Evolutionary conservation across 257 asterid genomes (phyloP).

Genomic region (Echium plantagineum): DNA sequence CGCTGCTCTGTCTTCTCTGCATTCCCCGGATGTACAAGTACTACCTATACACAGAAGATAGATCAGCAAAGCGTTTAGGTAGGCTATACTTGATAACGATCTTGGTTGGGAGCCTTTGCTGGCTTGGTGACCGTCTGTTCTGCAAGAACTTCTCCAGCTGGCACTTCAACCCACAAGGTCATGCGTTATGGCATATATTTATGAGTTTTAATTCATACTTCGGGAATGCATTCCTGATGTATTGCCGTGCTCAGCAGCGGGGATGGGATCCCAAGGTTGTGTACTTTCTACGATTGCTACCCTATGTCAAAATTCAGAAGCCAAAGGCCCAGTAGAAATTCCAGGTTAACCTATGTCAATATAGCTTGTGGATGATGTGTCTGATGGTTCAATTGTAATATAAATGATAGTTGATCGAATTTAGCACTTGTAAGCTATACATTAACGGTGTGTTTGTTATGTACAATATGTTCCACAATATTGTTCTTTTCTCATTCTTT

Average conservation of each 20-base stretch:
- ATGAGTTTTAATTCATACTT: constrained; percentile 82
- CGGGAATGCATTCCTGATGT: constrained; percentile 82
- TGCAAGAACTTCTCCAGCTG: constrained; percentile 13
- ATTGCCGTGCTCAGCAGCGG: constrained; percentile 90
- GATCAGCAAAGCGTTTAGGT: constrained; percentile 61
- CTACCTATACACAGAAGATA: constrained; percentile 70
- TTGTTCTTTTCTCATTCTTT: too few relatives aligned
- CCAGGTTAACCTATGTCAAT: not conserved
- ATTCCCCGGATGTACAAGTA: constrained; percentile 88
- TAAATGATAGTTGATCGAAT: too few relatives aligned
- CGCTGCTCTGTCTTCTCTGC: constrained; percentile 82
- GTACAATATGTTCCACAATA: too few relatives aligned
- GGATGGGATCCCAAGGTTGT: constrained; percentile 73
- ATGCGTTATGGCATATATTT: too few relatives aligned
- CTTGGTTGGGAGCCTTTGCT: constrained; percentile 43
- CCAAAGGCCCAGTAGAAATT: constrained; percentile 58
- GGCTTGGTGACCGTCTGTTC: constrained; percentile 61
- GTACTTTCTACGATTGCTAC: constrained; percentile 49
- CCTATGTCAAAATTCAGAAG: constrained; percentile 73
- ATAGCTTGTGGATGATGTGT: constrained; percentile 13
- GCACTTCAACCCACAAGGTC: too few relatives aligned
- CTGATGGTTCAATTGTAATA: too few relatives aligned
- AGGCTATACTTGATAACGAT: constrained; percentile 56
- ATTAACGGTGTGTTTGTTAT: too few relatives aligned
- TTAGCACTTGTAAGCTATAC: too few relatives aligned